Conservation (phyloP, 768 basidiomycete species). For the Rhodotorula paludigena region DNA sequence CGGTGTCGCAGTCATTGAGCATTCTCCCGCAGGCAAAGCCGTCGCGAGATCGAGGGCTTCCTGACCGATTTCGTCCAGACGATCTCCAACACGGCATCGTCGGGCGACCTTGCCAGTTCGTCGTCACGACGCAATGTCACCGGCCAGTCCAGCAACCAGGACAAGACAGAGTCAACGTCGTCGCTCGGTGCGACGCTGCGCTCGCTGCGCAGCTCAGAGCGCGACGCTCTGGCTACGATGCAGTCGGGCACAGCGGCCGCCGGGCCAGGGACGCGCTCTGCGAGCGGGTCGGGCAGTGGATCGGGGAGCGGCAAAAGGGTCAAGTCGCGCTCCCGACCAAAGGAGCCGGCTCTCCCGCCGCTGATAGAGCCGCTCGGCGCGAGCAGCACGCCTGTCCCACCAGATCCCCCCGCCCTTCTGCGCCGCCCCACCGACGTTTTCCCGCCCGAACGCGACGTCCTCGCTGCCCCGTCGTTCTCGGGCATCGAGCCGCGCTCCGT, state of each 20-base stretch:
- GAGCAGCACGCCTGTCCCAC: neutral
- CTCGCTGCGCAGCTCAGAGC: constrained; percentile 27
- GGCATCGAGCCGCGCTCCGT: constrained; percentile 14
- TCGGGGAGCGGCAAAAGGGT: neutral
- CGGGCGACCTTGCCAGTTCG: neutral
- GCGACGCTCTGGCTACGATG: constrained; percentile 4
- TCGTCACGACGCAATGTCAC: neutral
- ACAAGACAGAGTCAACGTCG: constrained; percentile 12
- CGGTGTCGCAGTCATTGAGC: neutral
- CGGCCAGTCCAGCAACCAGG: neutral
- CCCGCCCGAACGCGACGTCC: constrained; percentile 28
- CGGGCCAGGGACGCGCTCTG: neutral
- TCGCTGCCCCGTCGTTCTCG: constrained; percentile 32
- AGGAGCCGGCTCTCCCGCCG: neutral
- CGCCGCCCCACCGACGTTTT: constrained; percentile 21
- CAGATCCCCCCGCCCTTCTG: constrained; percentile 25
- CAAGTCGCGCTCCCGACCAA: too few relatives aligned
- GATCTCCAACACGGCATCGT: neutral
- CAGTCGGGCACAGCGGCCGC: neutral
- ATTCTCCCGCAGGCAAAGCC: neutral
- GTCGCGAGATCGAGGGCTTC: constrained; percentile 30
- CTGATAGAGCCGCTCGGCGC: constrained; percentile 5
- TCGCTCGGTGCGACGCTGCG: constrained; percentile 19
- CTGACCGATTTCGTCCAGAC: constrained; percentile 28
- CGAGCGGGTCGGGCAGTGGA: constrained; percentile 1